These are phyloP conservation scores for Ogataea ramenticola DNA, from an alignment of 805 yeast species.

Conservation along the genomic window DNA sequence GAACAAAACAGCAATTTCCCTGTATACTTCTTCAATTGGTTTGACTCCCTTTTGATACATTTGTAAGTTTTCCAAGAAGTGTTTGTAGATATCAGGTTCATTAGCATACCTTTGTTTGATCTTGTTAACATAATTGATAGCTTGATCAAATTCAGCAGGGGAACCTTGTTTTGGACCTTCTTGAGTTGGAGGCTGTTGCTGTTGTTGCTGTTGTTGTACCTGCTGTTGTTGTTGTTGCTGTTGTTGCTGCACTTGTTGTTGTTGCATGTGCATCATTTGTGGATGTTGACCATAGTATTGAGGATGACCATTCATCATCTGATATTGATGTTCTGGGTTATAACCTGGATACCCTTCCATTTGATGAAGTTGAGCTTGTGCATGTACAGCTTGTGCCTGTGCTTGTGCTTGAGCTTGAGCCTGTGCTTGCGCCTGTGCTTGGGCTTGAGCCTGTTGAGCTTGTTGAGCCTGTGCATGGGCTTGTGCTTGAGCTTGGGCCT, in stretches of 20 bases:
- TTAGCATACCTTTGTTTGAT: conserved; percentile 88
- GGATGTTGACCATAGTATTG: conserved; percentile 4
- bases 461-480: conserved; percentile 9
- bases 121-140: conserved; percentile 92
- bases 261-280: conserved; percentile 4
- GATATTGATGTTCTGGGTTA: conserved; percentile 5
- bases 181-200: conserved; percentile 9
- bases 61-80: conserved; percentile 88
- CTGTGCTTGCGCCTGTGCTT: conserved; percentile 5
- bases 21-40: conserved; percentile 91
- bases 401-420: conserved; percentile 11
- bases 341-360: conserved; percentile 5
- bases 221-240: conserved; percentile 4
- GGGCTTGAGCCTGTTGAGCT: conserved; percentile 10
- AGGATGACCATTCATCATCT: conserved; percentile 8
- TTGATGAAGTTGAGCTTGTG: conserved; percentile 1
- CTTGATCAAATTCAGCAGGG: conserved; percentile 95
- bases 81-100: conserved; percentile 94
- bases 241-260: conserved; percentile 2
- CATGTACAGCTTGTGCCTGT: conserved; percentile 10
- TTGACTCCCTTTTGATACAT: conserved; percentile 95
- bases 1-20: conserved; percentile 83
- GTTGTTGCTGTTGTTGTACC: conserved; percentile 3
- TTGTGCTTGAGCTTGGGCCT: conserved; percentile 10
- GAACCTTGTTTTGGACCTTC: conserved; percentile 32